Evolutionary conservation across 139 green algal species (phyloP).

Genomic region (Chlorella sp.): DNA sequence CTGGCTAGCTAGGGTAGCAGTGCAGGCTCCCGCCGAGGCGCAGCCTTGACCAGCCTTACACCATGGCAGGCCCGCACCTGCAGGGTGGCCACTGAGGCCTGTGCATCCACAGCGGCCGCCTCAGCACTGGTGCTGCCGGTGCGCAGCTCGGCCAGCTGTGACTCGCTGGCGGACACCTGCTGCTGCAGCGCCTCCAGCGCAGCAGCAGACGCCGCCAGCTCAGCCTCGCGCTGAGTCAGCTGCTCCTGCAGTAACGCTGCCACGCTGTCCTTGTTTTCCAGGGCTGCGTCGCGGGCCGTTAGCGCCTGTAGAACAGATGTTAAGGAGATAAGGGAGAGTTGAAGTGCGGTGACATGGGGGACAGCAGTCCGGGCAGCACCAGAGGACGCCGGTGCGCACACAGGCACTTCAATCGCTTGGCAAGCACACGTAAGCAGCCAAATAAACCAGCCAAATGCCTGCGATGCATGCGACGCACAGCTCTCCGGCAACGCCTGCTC

Average conservation of each 20-base stretch:
- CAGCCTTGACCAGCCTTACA: too few relatives aligned
- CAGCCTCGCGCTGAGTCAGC: not conserved
- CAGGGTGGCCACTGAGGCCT: slow-evolving; percentile 17
- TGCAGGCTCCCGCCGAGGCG: not conserved
- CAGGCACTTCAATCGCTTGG: not conserved
- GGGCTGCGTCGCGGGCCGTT: not conserved
- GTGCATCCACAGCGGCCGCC: not conserved
- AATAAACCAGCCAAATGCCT: not conserved
- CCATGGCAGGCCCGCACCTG: not conserved
- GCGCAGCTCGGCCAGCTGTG: not conserved
- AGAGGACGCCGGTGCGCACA: too few relatives aligned
- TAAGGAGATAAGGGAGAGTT: not conserved
- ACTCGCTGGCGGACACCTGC: not conserved
- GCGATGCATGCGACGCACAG: not conserved
- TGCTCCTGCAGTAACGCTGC: not conserved
- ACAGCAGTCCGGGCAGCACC: too few relatives aligned
- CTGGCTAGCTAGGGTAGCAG: not conserved
- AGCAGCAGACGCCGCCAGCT: slow-evolving; percentile 6
- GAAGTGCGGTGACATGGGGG: not conserved
- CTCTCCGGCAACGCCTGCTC: too few relatives aligned
- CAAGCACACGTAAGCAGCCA: not conserved
- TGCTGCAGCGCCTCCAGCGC: not conserved
- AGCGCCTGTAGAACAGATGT: not conserved
- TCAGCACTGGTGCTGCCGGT: slow-evolving; percentile 4
- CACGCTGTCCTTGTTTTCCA: slow-evolving; percentile 25